Percentiles rank a stretch among this genome's conserved stretches.
phyloP scores from a whole-genome alignment of 108 stramenopile genomes.

The Discostella pseudostelligera region DNA sequence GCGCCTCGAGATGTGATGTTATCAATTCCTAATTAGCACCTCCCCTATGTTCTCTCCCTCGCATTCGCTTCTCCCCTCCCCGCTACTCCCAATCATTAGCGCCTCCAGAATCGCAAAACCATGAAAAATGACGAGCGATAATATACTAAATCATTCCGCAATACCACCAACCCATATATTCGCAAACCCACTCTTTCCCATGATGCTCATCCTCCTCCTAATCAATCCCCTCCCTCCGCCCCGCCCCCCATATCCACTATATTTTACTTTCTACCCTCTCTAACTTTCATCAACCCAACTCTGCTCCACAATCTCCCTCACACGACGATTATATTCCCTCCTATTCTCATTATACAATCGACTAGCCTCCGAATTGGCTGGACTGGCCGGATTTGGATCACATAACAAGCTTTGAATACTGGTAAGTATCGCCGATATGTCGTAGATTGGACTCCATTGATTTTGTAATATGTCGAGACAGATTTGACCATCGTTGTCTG shows the following conservation, averaged over 20 bases:
- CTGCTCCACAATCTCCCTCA: slow-evolving; percentile 98
- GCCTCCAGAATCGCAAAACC: too few relatives aligned
- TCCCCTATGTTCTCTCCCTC: too few relatives aligned
- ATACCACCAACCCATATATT: too few relatives aligned
- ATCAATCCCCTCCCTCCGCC: background rate
- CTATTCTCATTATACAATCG: slow-evolving; percentile 96
- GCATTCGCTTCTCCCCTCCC: too few relatives aligned
- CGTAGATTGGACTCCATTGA: slow-evolving; percentile 99
- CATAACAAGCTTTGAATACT: slow-evolving; percentile 98
- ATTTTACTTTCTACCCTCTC: background rate
- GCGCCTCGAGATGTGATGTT: too few relatives aligned
- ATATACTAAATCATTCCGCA: too few relatives aligned
- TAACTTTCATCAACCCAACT: slow-evolving; percentile 86
- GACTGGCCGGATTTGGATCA: slow-evolving; percentile 99
- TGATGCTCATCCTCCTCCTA: background rate
- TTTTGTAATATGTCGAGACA: slow-evolving; percentile 99
- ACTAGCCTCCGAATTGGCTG: slow-evolving; percentile 96
- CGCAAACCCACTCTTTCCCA: too few relatives aligned
- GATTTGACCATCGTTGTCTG: slow-evolving; percentile 95
- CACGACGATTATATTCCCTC: slow-evolving; percentile 98
- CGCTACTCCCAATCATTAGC: too few relatives aligned
- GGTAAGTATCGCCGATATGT: slow-evolving; percentile 98
- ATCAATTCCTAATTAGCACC: too few relatives aligned
- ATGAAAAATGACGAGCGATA: too few relatives aligned
- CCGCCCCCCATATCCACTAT: background rate